These are phyloP conservation scores for Crataegus laevigata DNA, from an alignment of 306 rosid species.

Conservation along the genomic window DNA sequence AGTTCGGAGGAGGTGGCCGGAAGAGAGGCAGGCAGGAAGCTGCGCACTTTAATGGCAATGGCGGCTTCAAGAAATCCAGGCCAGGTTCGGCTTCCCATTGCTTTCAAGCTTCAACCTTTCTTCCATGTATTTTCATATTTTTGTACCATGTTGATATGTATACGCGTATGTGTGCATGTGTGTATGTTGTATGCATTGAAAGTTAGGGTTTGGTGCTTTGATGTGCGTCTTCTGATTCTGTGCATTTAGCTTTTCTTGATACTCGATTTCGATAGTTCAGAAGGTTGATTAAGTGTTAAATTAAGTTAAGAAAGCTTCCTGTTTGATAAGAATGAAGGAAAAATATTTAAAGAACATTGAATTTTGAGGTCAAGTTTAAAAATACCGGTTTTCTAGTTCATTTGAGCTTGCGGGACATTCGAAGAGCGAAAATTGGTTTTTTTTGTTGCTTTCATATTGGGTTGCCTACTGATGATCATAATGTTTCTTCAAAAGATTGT, in stretches of 20 bases:
- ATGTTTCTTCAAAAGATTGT: not conserved
- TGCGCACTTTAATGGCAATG: slow-evolving; percentile 64
- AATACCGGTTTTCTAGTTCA: not conserved
- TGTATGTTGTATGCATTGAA: not conserved
- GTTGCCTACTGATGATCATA: not conserved
- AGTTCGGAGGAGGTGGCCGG: slow-evolving; percentile 40
- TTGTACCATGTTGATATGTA: not conserved
- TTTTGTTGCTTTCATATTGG: not conserved
- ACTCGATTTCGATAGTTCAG: not conserved
- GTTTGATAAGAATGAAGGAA: not conserved
- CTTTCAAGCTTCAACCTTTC: not conserved
- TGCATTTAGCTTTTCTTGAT: not conserved
- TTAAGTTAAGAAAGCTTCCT: not conserved
- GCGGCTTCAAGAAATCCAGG: slow-evolving; percentile 53
- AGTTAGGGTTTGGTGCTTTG: not conserved
- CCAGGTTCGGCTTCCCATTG: slow-evolving; percentile 36
- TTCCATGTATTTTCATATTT: not conserved
- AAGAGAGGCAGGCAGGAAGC: slow-evolving; percentile 60
- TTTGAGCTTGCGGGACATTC: not conserved
- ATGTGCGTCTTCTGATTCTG: not conserved
- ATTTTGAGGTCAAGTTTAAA: not conserved
- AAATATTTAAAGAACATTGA: not conserved
- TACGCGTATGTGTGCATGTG: not conserved
- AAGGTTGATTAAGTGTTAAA: not conserved
- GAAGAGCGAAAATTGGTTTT: not conserved